Percentiles rank a stretch among this genome's conserved stretches.
Evolutionary conservation across 257 asterid species (phyloP).

Genomic region (Sherardia arvensis): DNA sequence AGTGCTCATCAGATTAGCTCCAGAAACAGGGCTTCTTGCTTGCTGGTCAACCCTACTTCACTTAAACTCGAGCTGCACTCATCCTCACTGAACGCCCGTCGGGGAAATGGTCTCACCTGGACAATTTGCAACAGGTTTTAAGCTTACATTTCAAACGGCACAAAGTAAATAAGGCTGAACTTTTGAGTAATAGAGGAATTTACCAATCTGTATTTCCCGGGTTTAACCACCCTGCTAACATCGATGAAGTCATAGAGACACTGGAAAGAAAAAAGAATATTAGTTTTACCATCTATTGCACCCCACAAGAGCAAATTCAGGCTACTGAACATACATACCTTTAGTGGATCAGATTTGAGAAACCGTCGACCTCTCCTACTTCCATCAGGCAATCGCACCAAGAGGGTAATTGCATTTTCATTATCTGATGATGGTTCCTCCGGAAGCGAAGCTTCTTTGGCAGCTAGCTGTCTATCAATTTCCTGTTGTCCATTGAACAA

Average conservation of each 20-base stretch:
- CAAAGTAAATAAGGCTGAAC: not conserved
- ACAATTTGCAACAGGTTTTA: not conserved
- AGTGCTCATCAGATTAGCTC: constrained; percentile 47
- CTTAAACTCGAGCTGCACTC: constrained; percentile 49
- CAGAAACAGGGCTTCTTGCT: constrained; percentile 90
- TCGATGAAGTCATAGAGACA: constrained; percentile 81
- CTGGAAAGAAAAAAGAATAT: constrained; percentile 31
- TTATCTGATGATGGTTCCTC: constrained; percentile 72
- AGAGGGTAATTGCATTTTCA: constrained; percentile 79
- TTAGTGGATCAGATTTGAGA: constrained; percentile 75
- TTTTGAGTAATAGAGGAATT: not conserved
- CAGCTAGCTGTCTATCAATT: constrained; percentile 73
- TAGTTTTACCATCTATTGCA: constrained; percentile 15
- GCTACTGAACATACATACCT: constrained; percentile 41
- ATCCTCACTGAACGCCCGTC: constrained; percentile 66
- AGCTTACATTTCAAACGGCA: not conserved
- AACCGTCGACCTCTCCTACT: constrained; percentile 90
- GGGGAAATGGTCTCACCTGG: constrained; percentile 93
- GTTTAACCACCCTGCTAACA: constrained; percentile 65
- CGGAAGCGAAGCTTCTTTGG: constrained; percentile 91
- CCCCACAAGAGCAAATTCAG: not conserved
- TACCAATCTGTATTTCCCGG: constrained; percentile 96
- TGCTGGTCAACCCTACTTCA: constrained; percentile 88
- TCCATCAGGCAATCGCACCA: constrained; percentile 96
- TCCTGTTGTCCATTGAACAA: constrained; percentile 39